A percentile compares a stretch with the other conserved stretches of the same genome.
Conservation (phyloP, 805 yeast genomes). For the Priceomyces carsonii region DNA sequence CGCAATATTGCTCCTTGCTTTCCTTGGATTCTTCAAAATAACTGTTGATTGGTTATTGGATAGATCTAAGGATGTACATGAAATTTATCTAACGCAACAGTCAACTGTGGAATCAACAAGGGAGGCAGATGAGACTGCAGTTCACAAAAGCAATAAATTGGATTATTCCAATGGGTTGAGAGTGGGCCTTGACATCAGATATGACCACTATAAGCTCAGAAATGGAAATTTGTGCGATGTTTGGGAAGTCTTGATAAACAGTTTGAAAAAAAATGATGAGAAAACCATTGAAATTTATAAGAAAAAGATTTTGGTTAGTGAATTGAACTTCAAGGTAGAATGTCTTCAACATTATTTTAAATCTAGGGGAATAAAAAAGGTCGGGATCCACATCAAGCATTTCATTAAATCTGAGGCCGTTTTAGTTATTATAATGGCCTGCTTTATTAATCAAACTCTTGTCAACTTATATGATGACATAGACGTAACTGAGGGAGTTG, state of each 20-base stretch:
- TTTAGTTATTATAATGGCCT: conserved; percentile 42
- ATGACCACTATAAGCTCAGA: conserved; percentile 60
- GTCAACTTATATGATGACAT: conserved; percentile 38
- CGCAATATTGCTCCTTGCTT: no score
- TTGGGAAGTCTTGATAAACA: conserved; percentile 54
- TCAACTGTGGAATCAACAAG: conserved; percentile 66
- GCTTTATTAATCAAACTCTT: conserved; percentile 44
- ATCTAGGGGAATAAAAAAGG: conserved; percentile 12
- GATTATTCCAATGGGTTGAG: conserved; percentile 71
- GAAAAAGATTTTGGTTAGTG: conserved; percentile 15
- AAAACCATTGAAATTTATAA: conserved; percentile 23
- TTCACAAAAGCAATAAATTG: conserved; percentile 71
- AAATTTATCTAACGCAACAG: conserved; percentile 61
- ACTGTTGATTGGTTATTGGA: conserved; percentile 27
- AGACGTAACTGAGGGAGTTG: conserved; percentile 10
- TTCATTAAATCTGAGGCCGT: conserved; percentile 27
- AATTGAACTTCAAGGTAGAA: conserved; percentile 30
- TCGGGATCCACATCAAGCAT: conserved; percentile 27
- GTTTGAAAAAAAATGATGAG: conserved; percentile 21
- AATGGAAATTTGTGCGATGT: conserved; percentile 77
- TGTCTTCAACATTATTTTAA: conserved; percentile 18
- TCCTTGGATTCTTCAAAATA: no score
- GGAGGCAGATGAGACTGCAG: conserved; percentile 68
- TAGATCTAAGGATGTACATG: conserved; percentile 54
- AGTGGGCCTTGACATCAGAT: conserved; percentile 66